These are phyloP conservation scores for Penicillium janthinellum DNA, from an alignment of 2,329 filamentous ascomycete genomes.

Conservation along the genomic window DNA sequence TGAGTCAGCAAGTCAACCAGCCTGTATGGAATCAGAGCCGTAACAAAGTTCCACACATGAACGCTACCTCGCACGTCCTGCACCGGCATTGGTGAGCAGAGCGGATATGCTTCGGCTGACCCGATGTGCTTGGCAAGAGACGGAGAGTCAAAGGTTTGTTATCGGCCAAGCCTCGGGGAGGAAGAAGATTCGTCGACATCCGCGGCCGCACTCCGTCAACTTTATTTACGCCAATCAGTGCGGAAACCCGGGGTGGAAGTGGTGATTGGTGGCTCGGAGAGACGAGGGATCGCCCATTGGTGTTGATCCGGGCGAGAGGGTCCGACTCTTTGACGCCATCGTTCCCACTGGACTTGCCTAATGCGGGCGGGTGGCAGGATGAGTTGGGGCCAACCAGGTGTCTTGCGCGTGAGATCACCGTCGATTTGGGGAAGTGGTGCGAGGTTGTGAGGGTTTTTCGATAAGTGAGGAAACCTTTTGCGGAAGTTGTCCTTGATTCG, in stretches of 20 bases:
- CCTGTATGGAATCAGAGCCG: too few relatives aligned
- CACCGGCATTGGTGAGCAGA: too few relatives aligned
- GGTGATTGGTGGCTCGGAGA: not conserved
- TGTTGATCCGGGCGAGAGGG: not conserved
- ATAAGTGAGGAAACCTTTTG: not conserved
- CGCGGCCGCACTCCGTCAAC: not conserved
- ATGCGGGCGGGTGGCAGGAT: conserved; percentile 3
- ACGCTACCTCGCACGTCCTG: not conserved
- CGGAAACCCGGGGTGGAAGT: too few relatives aligned
- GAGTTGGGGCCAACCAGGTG: conserved; percentile 5
- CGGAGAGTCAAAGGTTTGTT: not conserved
- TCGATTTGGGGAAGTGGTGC: not conserved
- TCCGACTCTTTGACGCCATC: conserved; percentile 24
- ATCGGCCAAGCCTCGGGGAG: not conserved
- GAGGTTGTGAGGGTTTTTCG: not conserved
- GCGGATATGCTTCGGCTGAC: too few relatives aligned
- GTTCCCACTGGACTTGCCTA: not conserved
- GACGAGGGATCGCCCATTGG: not conserved
- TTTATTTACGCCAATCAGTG: conserved; percentile 3
- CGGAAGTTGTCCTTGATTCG: not conserved
- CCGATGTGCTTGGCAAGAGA: not conserved
- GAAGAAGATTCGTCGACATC: not conserved
- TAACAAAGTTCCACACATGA: not conserved
- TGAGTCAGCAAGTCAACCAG: not conserved
- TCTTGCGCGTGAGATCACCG: not conserved